Conservation (phyloP, 768 basidiomycete species). For the Podaxis sp. region DNA sequence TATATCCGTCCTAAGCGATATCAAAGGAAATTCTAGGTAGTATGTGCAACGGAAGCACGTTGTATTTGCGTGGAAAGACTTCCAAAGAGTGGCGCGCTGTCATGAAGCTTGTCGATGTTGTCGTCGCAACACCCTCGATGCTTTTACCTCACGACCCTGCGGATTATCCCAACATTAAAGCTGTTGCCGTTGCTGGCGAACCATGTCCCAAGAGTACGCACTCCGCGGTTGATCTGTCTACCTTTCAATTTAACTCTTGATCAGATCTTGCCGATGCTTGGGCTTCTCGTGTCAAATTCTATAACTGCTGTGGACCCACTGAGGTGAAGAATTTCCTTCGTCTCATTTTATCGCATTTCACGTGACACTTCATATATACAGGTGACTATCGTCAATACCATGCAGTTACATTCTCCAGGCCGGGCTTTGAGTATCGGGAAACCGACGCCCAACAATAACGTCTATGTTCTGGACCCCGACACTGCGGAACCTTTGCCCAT, state of each 20-base stretch:
- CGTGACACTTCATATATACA: slow-evolving; percentile 15
- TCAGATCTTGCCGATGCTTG: slow-evolving; percentile 39
- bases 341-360: neutral
- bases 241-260: neutral
- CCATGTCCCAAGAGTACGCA: slow-evolving; percentile 45
- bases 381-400: slow-evolving; percentile 57
- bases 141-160: slow-evolving; percentile 43
- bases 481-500: slow-evolving; percentile 30
- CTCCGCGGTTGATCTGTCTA: neutral
- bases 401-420: slow-evolving; percentile 40
- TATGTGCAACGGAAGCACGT: slow-evolving; percentile 47
- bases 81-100: slow-evolving; percentile 48
- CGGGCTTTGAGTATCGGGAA: slow-evolving; percentile 42
- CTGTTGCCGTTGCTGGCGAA: slow-evolving; percentile 54
- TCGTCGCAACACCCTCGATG: slow-evolving; percentile 56
- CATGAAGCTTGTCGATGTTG: slow-evolving; percentile 48
- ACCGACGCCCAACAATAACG: slow-evolving; percentile 50
- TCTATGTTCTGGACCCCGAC: slow-evolving; percentile 34
- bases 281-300: slow-evolving; percentile 39
- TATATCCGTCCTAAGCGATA: slow-evolving; percentile 18
- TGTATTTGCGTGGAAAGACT: slow-evolving; percentile 49
- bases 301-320: slow-evolving; percentile 54
- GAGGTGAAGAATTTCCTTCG: slow-evolving; percentile 30
- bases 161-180: slow-evolving; percentile 51
- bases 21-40: slow-evolving; percentile 52